Evolutionary conservation across 345 rosid species (phyloP), one percentile per base, ranked within the genome.

Genomic region (Hevea brasiliensis): DNA sequence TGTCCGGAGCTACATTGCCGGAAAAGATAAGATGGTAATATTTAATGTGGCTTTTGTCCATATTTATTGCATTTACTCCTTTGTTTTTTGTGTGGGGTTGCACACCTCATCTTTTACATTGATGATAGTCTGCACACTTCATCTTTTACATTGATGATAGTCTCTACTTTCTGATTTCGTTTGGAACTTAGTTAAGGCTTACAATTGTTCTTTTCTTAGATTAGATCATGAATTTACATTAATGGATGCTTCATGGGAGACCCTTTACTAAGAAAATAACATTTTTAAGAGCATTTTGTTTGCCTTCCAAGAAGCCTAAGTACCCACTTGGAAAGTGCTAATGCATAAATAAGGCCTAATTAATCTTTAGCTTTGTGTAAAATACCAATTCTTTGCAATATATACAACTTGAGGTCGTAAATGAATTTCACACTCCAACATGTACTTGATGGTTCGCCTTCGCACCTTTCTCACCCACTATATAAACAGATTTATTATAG

Each of bases 21-120:
- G 88, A 9, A 86, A 79, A 83, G 87, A 84, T 54, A 86, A 75
- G 74, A 86, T 2, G 89, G 87, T 84, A 77, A 73, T 57, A 24
- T 6, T 35, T n/a, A 17, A n/a, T 68, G 27, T 56, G 20, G 7
- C 14, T 70, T n/a, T 10, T 9, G 20, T 2, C 7, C 45, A n/a
- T 45, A 65, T 40, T 11, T 68, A 32, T 68, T 37, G 21, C 11
- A 51, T 48, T 20, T 24, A 23, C 51, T 53, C n/a, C n/a, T 6
- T 4, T n/a, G 1, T 8, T 3, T 29, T 13, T 9, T 67, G 6
- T 32, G 60, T 51, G 72, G 18, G 32, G 37, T 1, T 67, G 23
- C 35, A 26, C 12, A 1, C 37, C 4, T 32, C 37, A 18, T 50
- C 55, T 12, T 48, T 48, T 48, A 48, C 4, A 14, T 48, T 14